Conservation (phyloP, 768 basidiomycete species). For the Mrakia hoshinonis region DNA sequence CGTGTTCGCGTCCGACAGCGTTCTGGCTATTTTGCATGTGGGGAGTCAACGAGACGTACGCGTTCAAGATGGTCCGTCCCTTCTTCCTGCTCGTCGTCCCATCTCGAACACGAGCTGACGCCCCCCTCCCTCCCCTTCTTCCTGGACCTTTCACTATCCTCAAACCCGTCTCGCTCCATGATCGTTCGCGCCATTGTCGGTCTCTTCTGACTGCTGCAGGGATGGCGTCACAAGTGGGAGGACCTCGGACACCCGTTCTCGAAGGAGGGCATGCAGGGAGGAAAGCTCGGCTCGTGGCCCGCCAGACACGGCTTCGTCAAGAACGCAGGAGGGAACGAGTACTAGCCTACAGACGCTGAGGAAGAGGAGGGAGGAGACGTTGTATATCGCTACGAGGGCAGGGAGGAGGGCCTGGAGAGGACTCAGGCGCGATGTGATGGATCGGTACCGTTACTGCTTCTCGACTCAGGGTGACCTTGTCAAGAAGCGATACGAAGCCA, state of each 20-base stretch:
- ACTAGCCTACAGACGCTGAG: background rate
- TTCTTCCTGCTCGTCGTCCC: background rate
- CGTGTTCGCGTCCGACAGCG: background rate
- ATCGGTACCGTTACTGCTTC: too few relatives aligned
- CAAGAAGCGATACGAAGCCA: too few relatives aligned
- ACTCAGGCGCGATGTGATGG: too few relatives aligned
- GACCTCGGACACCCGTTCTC: slow-evolving; percentile 15
- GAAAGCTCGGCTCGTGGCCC: slow-evolving; percentile 12
- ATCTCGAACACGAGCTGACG: too few relatives aligned
- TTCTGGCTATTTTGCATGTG: background rate
- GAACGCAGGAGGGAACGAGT: slow-evolving; percentile 13
- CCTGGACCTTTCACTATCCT: too few relatives aligned
- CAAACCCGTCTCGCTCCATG: too few relatives aligned
- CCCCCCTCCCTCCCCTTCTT: too few relatives aligned
- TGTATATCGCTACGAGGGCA: too few relatives aligned
- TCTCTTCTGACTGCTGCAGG: background rate
- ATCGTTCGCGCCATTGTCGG: too few relatives aligned
- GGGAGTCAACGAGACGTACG: background rate
- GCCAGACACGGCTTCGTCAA: background rate
- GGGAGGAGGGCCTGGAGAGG: too few relatives aligned
- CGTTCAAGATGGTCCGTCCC: background rate
- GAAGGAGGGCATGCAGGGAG: slow-evolving; percentile 9
- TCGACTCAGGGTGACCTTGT: too few relatives aligned
- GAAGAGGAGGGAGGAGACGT: too few relatives aligned
- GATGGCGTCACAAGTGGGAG: slow-evolving; percentile 15